phyloP scores from a whole-genome alignment of 1,284 basidiomycete genomes.

The Cryptococcus hybrid region DNA sequence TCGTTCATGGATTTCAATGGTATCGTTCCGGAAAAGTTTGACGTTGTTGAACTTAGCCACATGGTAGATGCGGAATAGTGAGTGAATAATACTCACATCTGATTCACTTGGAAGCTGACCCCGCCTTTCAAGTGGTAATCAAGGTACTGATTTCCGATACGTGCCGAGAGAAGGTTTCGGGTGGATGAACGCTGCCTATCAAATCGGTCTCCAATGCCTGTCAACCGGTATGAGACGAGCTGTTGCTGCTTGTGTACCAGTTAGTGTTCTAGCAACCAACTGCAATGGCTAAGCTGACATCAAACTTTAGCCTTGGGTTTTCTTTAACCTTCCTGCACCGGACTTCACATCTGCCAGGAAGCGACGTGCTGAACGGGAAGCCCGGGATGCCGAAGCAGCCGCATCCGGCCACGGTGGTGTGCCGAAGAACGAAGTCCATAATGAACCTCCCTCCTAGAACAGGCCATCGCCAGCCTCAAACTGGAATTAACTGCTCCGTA shows the following conservation, averaged over 20 bases:
- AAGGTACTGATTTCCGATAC: conserved; percentile 96
- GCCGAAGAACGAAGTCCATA: conserved; percentile 30
- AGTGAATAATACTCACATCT: conserved; percentile 7
- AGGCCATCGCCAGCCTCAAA: conserved; percentile 34
- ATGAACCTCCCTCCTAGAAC: conserved; percentile 38
- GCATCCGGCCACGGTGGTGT: conserved; percentile 35
- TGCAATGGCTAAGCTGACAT: neutral
- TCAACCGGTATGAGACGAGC: conserved; percentile 92
- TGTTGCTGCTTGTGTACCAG: conserved; percentile 70
- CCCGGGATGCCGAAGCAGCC: conserved; percentile 57
- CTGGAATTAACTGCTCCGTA: conserved; percentile 13
- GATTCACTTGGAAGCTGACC: neutral
- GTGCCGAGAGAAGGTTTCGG: conserved; percentile 96
- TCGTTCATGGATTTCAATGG: conserved; percentile 87
- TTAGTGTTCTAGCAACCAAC: conserved; percentile 12
- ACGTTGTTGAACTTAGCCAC: conserved; percentile 91
- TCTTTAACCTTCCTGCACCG: conserved; percentile 47
- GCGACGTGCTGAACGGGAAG: conserved; percentile 51
- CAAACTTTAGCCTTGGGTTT: conserved; percentile 39
- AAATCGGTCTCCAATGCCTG: conserved; percentile 92
- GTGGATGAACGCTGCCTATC: conserved; percentile 95
- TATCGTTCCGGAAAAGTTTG: conserved; percentile 97
- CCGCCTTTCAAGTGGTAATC: conserved; percentile 65
- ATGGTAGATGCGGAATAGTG: conserved; percentile 93
- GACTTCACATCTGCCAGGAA: conserved; percentile 55